Evolutionary conservation across 805 yeast genomes (phyloP).

Genomic region (Yarrowia deformans): DNA sequence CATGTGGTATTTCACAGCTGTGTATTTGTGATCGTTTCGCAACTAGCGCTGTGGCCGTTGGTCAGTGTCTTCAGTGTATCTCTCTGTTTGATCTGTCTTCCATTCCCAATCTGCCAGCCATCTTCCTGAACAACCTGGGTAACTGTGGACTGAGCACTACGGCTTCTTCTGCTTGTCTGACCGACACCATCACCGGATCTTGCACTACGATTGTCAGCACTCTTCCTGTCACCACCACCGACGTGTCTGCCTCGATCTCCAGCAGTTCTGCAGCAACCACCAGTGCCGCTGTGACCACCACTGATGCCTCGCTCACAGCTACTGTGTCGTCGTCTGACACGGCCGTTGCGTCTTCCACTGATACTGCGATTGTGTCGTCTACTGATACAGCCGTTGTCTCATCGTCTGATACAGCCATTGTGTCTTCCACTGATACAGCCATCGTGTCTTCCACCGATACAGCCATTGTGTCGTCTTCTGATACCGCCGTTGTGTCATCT

Average conservation of each 20-base stretch:
- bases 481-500: no score
- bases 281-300: no score
- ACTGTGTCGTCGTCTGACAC: no score
- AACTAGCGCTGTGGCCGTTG: neutral
- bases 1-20: neutral
- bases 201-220: conserved; percentile 12
- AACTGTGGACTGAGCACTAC: neutral
- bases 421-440: no score
- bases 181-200: neutral
- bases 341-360: no score
- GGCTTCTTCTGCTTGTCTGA: neutral
- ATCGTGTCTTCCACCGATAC: no score
- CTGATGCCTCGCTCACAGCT: neutral
- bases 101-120: neutral
- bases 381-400: no score
- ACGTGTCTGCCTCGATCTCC: no score
- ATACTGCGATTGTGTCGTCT: neutral
- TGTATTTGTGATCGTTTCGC: neutral
- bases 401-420: no score
- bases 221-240: neutral
- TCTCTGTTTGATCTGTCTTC: neutral
- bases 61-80: conserved; percentile 5
- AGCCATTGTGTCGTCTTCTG: no score
- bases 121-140: neutral
- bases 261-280: no score